A percentile compares a stretch with the other conserved stretches of the same genome.
These are phyloP conservation scores for Amanita jacksonii DNA, from an alignment of 768 basidiomycete species.

Conservation along the genomic window DNA sequence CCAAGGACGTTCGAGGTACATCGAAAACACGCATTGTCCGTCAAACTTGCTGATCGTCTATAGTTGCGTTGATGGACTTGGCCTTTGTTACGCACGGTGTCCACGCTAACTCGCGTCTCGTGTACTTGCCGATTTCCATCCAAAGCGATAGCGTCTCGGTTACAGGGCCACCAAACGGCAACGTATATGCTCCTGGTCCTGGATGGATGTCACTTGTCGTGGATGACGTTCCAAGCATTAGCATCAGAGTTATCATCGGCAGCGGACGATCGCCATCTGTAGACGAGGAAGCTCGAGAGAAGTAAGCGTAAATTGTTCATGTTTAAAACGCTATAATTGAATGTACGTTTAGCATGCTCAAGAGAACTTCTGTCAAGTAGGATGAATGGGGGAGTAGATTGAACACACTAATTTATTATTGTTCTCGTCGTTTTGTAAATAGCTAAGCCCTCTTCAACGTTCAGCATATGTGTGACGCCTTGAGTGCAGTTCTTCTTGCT, in stretches of 20 bases:
- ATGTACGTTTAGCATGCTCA: too few relatives aligned
- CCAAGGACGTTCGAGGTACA: constrained; percentile 41
- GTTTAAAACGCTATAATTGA: not conserved
- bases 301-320: constrained; percentile 32
- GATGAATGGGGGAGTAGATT: not conserved
- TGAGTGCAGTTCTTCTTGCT: too few relatives aligned
- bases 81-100: constrained; percentile 75
- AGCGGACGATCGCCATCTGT: constrained; percentile 51
- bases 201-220: constrained; percentile 66
- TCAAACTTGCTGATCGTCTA: not conserved
- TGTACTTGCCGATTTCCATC: constrained; percentile 42
- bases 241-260: constrained; percentile 58
- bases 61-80: constrained; percentile 72
- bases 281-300: constrained; percentile 43
- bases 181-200: constrained; percentile 73
- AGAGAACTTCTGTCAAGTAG: not conserved
- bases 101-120: constrained; percentile 68
- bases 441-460: too few relatives aligned
- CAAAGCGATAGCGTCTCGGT: constrained; percentile 42
- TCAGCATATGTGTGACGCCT: too few relatives aligned
- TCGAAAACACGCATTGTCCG: not conserved
- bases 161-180: constrained; percentile 52
- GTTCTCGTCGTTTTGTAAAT: too few relatives aligned
- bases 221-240: constrained; percentile 56
- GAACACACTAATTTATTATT: too few relatives aligned